Conservation (phyloP, 495 filamentous ascomycete species). For the Aspergillus avenaceus region DNA sequence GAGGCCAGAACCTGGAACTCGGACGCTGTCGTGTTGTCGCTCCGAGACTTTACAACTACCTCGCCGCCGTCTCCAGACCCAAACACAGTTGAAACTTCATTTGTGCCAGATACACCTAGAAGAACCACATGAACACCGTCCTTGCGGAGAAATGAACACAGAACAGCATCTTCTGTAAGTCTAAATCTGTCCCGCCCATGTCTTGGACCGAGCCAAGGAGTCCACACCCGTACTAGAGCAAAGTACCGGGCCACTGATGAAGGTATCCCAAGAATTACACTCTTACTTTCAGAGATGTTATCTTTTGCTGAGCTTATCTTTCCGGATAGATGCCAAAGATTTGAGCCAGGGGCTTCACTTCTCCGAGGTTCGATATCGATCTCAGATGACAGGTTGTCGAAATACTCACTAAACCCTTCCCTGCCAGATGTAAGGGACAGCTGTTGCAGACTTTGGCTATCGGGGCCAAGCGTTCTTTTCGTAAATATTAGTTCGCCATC, state of each 20-base stretch:
- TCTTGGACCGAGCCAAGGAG: conserved; percentile 81
- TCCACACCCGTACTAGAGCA: conserved; percentile 71
- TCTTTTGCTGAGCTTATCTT: conserved; percentile 49
- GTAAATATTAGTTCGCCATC: conserved; percentile 62
- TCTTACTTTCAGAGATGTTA: conserved; percentile 49
- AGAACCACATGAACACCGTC: conserved; percentile 79
- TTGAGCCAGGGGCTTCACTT: conserved; percentile 67
- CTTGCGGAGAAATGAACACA: conserved; percentile 73
- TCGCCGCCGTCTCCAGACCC: conserved; percentile 61
- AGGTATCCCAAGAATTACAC: conserved; percentile 60
- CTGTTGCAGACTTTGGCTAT: conserved; percentile 8
- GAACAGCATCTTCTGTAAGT: conserved; percentile 70
- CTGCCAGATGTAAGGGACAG: conserved; percentile 15
- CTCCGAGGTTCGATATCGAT: conserved; percentile 51
- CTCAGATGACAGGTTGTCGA: conserved; percentile 53
- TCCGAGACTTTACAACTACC: conserved; percentile 64
- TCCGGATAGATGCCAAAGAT: conserved; percentile 65
- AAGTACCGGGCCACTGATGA: conserved; percentile 62
- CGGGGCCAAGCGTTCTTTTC: background rate
- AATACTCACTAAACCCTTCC: conserved; percentile 54
- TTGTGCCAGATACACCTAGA: conserved; percentile 72
- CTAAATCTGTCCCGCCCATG: conserved; percentile 67
- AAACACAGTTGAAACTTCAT: conserved; percentile 68
- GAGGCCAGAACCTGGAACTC: conserved; percentile 65
- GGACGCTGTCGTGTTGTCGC: conserved; percentile 55